A percentile compares a stretch with the other conserved stretches of the same genome.
These are phyloP conservation scores for Dryadomyces quercus-mongolicae DNA, from an alignment of 2,329 filamentous ascomycete genomes.

Conservation along the genomic window DNA sequence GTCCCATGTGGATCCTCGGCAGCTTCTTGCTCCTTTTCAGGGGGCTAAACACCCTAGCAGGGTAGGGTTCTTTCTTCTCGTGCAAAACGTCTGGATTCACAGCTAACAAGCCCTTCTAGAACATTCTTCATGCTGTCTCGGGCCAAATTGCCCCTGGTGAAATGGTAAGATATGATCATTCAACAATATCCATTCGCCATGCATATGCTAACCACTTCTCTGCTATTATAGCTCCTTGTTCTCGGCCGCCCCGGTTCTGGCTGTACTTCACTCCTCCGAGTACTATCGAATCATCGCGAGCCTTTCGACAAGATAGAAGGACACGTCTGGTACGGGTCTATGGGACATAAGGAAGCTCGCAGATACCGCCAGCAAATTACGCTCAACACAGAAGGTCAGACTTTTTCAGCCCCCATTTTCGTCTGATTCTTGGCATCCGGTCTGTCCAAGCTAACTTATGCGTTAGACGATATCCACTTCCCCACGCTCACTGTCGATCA, in stretches of 20 bases:
- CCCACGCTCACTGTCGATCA: conserved; percentile 55
- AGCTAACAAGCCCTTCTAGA: background rate
- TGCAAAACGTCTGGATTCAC: too few species aligned
- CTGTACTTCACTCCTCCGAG: conserved; percentile 44
- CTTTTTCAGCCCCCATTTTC: too few species aligned
- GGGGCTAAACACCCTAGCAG: background rate
- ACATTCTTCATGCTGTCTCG: conserved; percentile 4
- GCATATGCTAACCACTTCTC: background rate
- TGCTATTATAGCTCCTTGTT: conserved; percentile 19
- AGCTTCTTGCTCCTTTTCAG: background rate
- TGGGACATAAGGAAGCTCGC: conserved; percentile 29
- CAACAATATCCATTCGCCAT: too few species aligned
- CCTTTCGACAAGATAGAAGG: conserved; percentile 53
- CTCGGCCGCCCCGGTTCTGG: conserved; percentile 45
- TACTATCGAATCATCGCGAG: conserved; percentile 57
- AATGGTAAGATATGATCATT: conserved; percentile 3
- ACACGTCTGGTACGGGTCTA: conserved; percentile 49
- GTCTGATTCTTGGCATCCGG: background rate
- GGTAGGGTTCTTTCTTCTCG: background rate
- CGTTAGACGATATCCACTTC: conserved; percentile 48
- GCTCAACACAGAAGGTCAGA: conserved; percentile 47
- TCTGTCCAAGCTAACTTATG: background rate
- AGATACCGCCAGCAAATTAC: conserved; percentile 22
- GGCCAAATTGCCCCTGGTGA: conserved; percentile 8
- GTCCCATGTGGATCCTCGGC: conserved; percentile 8